Percentiles rank a stretch among this genome's conserved stretches.
phyloP scores from a whole-genome alignment of 2,329 filamentous ascomycete species.

The Sarocladium strictum region DNA sequence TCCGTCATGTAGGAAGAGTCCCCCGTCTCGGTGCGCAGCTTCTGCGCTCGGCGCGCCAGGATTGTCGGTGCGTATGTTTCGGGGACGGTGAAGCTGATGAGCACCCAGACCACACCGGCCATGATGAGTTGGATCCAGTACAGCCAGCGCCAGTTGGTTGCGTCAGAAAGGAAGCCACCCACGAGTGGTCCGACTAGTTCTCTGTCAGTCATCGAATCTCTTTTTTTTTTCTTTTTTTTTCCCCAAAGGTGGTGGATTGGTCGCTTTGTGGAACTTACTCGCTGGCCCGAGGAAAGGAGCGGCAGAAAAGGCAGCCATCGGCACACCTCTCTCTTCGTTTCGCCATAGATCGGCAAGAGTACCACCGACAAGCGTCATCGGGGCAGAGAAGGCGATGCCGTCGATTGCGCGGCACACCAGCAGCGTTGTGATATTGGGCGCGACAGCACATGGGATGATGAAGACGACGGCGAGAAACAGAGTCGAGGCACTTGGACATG shows the following conservation, averaged over 20 bases:
- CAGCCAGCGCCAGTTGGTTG: slow-evolving; percentile 71
- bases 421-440: slow-evolving; percentile 70
- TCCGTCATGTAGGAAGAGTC: slow-evolving; percentile 68
- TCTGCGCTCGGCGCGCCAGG: slow-evolving; percentile 62
- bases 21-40: slow-evolving; percentile 64
- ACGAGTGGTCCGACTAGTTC: slow-evolving; percentile 59
- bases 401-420: slow-evolving; percentile 72
- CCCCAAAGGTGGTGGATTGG: not conserved
- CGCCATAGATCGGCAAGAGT: slow-evolving; percentile 80
- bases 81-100: slow-evolving; percentile 83
- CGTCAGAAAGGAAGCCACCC: slow-evolving; percentile 70
- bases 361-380: slow-evolving; percentile 81
- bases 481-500: slow-evolving; percentile 44
- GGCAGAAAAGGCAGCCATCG: slow-evolving; percentile 80
- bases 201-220: not conserved
- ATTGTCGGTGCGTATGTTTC: slow-evolving; percentile 84
- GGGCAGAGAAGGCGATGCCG: slow-evolving; percentile 77
- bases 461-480: slow-evolving; percentile 68
- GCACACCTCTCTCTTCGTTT: slow-evolving; percentile 76
- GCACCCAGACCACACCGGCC: slow-evolving; percentile 59
- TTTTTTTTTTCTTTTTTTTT: too few relatives aligned
- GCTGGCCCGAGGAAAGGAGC: slow-evolving; percentile 80
- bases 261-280: slow-evolving; percentile 35
- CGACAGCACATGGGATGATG: slow-evolving; percentile 71
- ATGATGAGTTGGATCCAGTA: slow-evolving; percentile 86